Evolutionary conservation across 257 asterid species (phyloP).

Genomic region (Solanum corneliomulleri): DNA sequence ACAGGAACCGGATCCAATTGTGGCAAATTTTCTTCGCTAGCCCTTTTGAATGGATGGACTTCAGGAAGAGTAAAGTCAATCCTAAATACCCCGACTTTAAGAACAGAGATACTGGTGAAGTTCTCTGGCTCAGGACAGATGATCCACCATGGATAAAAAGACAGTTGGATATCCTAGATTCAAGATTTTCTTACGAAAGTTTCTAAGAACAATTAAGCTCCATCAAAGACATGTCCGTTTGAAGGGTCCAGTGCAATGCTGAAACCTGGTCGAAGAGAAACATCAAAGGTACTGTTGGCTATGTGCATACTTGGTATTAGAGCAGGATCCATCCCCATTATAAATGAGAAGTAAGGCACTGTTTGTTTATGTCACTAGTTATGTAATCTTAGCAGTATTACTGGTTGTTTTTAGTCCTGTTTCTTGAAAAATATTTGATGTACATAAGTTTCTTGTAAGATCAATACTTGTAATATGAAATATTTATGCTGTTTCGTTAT

Average conservation of each 20-base stretch:
- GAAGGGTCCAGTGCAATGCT: neutral
- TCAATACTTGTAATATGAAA: neutral
- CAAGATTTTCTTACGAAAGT: conserved; percentile 18
- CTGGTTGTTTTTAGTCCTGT: neutral
- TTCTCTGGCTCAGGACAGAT: conserved; percentile 39
- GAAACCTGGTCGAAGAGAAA: neutral
- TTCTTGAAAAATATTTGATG: neutral
- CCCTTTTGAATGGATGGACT: conserved; percentile 78
- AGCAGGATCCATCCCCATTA: neutral
- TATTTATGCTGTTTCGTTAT: neutral
- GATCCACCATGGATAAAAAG: conserved; percentile 85
- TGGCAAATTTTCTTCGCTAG: conserved; percentile 75
- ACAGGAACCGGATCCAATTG: conserved; percentile 40
- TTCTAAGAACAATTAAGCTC: neutral
- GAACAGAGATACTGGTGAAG: conserved; percentile 69
- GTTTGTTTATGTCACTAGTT: neutral
- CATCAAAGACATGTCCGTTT: neutral
- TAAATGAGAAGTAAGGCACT: neutral
- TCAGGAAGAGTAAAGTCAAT: conserved; percentile 30
- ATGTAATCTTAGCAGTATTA: neutral
- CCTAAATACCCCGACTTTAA: conserved; percentile 54
- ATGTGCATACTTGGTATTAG: neutral
- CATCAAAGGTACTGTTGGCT: neutral
- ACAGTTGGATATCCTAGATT: conserved; percentile 53
- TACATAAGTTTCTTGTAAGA: neutral